Base-by-base conservation (phyloP, 345 rosid species). In the Rhodomyrtus tomentosa region DNA sequence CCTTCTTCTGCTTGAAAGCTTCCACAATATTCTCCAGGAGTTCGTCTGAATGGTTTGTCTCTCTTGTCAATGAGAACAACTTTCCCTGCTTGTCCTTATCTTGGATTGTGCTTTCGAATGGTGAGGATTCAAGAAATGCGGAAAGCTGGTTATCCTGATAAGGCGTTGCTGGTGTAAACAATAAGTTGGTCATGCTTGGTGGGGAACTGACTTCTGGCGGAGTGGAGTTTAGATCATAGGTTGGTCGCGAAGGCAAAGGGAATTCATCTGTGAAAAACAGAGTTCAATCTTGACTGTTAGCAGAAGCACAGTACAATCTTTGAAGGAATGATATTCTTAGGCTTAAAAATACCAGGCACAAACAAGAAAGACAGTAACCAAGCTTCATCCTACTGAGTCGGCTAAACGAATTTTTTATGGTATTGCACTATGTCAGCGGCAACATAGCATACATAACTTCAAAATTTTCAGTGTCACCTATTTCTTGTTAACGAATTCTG, bases 251-350 rank as follows among this genome's bases (percentile, higher is more conserved):
- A 85, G 90, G 79, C 88, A 85, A 49, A 27, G 92, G 92, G 87
- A 88, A 82, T 82, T 83, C 94, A 88, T 90, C 99, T 95, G 94
- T 50, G 87, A 38, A 76, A 85, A 85, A 82, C 79, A 55, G n/a
- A 81, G 82, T 27, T 50, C 21, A 81, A 32, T n/a, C 52, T 27
- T 50, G 21, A 27, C 13, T 45, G 36, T 81, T n/a, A 50, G 38
- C 15, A 10, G 82, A 52, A 50, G 54, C 54, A n/a, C 40, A 50
- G 38, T 25, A 16, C 21, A 81, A 81, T 50, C 76, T 68, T 68
- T 32, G 76, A 68, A 36, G 79, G 79, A 32, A 40, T 36, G 79
- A 36, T 59, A 59, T 68, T 68, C 79, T 68, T 18, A 18, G 20
- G 79, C 25, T 32, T 24, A 68, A 4, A 80, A 27, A 27, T 80